Conservation (phyloP, 345 rosid genomes). For the Bretschneidera sinensis region DNA sequence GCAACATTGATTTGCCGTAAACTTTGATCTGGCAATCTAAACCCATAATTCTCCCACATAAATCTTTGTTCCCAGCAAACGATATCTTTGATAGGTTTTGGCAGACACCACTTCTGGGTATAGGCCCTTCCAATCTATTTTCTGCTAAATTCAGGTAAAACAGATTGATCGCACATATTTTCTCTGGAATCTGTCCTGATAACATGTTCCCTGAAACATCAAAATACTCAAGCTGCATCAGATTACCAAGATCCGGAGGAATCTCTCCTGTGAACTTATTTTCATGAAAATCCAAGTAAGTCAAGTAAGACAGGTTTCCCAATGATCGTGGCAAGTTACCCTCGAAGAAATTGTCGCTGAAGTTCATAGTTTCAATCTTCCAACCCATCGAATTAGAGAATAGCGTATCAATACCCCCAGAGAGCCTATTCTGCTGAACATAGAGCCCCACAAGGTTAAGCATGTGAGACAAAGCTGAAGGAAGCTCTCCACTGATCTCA, state of each 20-base stretch:
- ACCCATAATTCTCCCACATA: conserved; percentile 48
- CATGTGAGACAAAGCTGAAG: conserved; percentile 48
- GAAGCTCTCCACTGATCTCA: conserved; percentile 57
- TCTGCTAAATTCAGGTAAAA: conserved; percentile 44
- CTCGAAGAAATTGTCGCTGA: conserved; percentile 52
- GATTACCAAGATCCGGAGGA: conserved; percentile 54
- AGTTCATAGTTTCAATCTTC: conserved; percentile 64
- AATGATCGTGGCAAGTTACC: conserved; percentile 53
- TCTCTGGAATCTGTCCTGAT: conserved; percentile 59
- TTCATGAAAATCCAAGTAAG: conserved; percentile 54
- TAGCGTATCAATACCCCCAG: conserved; percentile 41
- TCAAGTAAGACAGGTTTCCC: conserved; percentile 64
- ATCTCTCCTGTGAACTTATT: conserved; percentile 58
- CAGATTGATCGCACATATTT: conserved; percentile 49
- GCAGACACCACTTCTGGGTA: conserved; percentile 59
- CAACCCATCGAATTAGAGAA: conserved; percentile 44
- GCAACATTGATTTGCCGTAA: conserved; percentile 22
- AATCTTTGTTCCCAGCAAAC: conserved; percentile 55
- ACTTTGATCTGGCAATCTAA: conserved; percentile 40
- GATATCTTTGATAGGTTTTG: conserved; percentile 38
- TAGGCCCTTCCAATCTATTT: conserved; percentile 57
- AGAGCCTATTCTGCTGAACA: conserved; percentile 59
- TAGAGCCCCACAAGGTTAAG: conserved; percentile 71
- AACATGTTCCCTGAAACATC: conserved; percentile 60
- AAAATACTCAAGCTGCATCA: conserved; percentile 58